These are phyloP conservation scores for Verbascum thapsus DNA, from an alignment of 257 asterid species.

Conservation along the genomic window DNA sequence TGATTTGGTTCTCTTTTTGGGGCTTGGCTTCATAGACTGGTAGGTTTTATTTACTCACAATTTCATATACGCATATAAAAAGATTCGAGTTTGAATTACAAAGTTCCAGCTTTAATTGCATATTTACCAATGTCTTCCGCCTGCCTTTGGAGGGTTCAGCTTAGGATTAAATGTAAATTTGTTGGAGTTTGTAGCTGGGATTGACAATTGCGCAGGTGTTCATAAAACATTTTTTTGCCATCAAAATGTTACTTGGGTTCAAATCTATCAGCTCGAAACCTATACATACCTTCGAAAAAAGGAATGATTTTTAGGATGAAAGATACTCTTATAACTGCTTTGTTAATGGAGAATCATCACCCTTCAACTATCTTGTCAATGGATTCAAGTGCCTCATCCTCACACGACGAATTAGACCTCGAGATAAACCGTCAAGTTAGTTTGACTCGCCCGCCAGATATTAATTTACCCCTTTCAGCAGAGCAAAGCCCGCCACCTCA, in stretches of 20 bases:
- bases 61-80: neutral
- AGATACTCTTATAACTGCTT: constrained; percentile 48
- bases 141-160: constrained; percentile 41
- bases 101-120: constrained; percentile 11
- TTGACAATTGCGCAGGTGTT: constrained; percentile 34
- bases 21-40: constrained; percentile 99
- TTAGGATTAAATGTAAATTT: constrained; percentile 33
- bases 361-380: constrained; percentile 73
- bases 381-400: constrained; percentile 69
- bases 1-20: constrained; percentile 90
- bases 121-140: constrained; percentile 38
- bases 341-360: constrained; percentile 71
- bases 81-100: constrained; percentile 22
- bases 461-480: constrained; percentile 67
- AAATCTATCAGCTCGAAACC: constrained; percentile 26
- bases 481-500: constrained; percentile 68
- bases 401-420: constrained; percentile 60
- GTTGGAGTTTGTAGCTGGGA: constrained; percentile 48
- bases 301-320: constrained; percentile 44
- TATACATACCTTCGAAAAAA: constrained; percentile 8
- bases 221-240: constrained; percentile 30
- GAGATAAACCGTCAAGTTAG: constrained; percentile 61
- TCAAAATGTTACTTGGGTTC: constrained; percentile 36
- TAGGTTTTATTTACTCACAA: constrained; percentile 34
- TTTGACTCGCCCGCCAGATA: constrained; percentile 65